Base-by-base conservation (phyloP, 2,329 filamentous ascomycete genomes). In the Cordyceps fumosorosea region DNA sequence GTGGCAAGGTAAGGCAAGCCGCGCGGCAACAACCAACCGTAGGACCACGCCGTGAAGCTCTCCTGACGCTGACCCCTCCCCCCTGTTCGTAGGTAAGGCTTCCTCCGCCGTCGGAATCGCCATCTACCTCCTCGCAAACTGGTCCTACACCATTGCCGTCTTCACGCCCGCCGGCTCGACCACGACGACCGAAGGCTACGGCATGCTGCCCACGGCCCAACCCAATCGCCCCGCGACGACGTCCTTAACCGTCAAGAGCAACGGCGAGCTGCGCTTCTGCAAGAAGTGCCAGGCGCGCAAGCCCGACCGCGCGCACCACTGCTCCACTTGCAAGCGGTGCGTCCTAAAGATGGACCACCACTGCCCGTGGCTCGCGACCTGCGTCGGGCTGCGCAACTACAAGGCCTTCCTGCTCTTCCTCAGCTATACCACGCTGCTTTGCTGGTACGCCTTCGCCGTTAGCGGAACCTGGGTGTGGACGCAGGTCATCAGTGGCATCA, bases 301-400 rank as follows among this genome's bases (percentile, higher is more conserved):
- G 78, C 95, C 95, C 48, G 95, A 99, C 77, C 90, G 95, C 64
- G 87, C 93, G 37, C 95, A 99, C 75, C 95, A 99, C 79, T 99
- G 95, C 81, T 96, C 91, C 12, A 96, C 92, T 4, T 99, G 95
- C 77, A 86, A 89, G 67, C 89, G 89, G 70, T 99, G 95, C 74
- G 93, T 99, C 29, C 81, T 99, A 74, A 99, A 99, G 81, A 99
- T 99, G 95, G 95, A 99, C 73, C 95, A 99, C 75, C 95, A 99
- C 78, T 99, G 95, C 74, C 95, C 95, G 18, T 99, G 95, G 95
- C 83, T 99, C 56, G 93, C 95, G 32, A 96, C 91, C 4, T 99
- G 95, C 75, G 90, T 99, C 64, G 95, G 95, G 22, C 80, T 99
- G 66, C 86, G 86, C 71, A 99, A 99, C 76, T 96, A 97, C 81